Conservation (phyloP, 768 basidiomycete genomes). For the Pleurotus tuber-regium region DNA sequence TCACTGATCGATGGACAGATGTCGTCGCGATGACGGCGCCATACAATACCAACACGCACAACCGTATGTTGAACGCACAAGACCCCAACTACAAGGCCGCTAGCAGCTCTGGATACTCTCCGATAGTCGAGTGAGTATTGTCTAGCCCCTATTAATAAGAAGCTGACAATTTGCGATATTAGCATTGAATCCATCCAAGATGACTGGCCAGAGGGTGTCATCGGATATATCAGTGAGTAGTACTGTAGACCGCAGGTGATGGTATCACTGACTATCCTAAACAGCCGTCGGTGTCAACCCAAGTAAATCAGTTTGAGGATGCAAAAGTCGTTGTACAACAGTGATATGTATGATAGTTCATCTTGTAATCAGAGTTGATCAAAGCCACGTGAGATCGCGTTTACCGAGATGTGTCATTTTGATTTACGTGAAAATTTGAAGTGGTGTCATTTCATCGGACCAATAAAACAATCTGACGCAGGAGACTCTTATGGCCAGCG, state of each 20-base stretch:
- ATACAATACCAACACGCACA: constrained; percentile 30
- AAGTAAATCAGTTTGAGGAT: constrained; percentile 12
- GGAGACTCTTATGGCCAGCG: constrained; percentile 1
- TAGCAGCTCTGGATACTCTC: constrained; percentile 23
- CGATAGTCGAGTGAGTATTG: constrained; percentile 24
- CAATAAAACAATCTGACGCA: constrained; percentile 13
- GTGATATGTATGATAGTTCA: background rate
- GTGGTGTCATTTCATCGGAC: constrained; percentile 34
- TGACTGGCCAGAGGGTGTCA: constrained; percentile 28
- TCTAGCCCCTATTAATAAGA: background rate
- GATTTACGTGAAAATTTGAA: constrained; percentile 34
- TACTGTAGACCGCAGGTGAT: background rate
- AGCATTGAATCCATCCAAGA: constrained; percentile 25
- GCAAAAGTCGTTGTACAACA: background rate
- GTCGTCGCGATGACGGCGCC: constrained; percentile 24
- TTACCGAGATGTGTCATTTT: background rate
- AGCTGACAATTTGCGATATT: background rate
- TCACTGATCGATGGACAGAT: constrained; percentile 33
- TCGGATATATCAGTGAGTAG: constrained; percentile 25
- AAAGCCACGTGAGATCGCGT: constrained; percentile 9
- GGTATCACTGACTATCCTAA: background rate
- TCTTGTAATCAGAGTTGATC: background rate
- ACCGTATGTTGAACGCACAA: constrained; percentile 24
- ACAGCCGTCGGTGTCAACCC: constrained; percentile 27
- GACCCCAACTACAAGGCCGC: constrained; percentile 27